phyloP scores from a whole-genome alignment of 2,329 filamentous ascomycete species.

The Aspergillus tanneri region DNA sequence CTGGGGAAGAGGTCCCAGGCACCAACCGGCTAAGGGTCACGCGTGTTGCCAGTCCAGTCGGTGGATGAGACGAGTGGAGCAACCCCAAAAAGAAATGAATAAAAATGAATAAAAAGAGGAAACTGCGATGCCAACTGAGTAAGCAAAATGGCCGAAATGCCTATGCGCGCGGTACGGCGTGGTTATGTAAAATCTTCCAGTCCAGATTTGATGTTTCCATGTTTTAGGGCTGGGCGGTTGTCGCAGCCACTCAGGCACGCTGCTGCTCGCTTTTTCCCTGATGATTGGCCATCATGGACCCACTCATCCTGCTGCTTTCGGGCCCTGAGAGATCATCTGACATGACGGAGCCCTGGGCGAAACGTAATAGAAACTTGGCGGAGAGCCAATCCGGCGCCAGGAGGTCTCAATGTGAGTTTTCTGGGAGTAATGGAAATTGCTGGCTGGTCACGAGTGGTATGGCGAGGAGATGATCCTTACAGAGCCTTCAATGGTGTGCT shows the following conservation, averaged over 20 bases:
- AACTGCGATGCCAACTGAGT: not conserved
- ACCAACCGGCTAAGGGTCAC: constrained; percentile 3
- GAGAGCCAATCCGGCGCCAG: constrained; percentile 28
- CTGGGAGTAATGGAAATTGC: constrained; percentile 29
- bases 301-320: constrained; percentile 1
- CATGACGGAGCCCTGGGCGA: constrained; percentile 22
- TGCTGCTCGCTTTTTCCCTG: not conserved
- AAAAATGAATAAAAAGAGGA: not conserved
- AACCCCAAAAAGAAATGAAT: not conserved
- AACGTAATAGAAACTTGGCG: constrained; percentile 41
- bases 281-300: not conserved
- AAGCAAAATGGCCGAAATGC: not conserved
- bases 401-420: constrained; percentile 22
- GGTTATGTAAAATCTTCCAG: not conserved
- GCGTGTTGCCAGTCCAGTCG: not conserved
- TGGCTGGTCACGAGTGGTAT: constrained; percentile 19
- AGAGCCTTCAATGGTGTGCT: not conserved
- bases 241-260: not conserved
- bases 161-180: not conserved
- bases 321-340: constrained; percentile 33
- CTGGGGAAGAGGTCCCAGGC: constrained; percentile 3
- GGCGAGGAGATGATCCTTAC: constrained; percentile 8
- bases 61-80: not conserved
- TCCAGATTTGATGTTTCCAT: not conserved
- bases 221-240: not conserved